Conservation (phyloP, 2,329 filamentous ascomycete species). For the Colletotrichum tanaceti region DNA sequence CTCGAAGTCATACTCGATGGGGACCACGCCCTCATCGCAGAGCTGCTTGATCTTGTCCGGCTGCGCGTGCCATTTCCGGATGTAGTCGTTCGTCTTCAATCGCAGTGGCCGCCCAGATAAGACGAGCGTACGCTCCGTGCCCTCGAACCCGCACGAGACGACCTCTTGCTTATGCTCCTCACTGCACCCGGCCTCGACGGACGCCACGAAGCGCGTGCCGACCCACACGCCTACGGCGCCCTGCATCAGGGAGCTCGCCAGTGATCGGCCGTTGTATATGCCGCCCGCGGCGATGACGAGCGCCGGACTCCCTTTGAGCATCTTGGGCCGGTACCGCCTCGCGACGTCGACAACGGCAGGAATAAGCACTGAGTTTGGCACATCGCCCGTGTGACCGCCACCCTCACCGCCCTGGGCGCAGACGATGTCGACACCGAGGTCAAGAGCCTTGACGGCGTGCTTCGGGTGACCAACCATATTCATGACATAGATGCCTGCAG, state of each 20-base stretch:
- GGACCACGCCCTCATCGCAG: constrained; percentile 81
- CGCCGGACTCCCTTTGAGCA: constrained; percentile 76
- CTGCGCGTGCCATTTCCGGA: constrained; percentile 81
- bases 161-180: constrained; percentile 87
- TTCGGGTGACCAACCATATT: constrained; percentile 97
- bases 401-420: constrained; percentile 95
- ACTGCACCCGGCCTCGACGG: constrained; percentile 82
- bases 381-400: constrained; percentile 90
- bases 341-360: constrained; percentile 90
- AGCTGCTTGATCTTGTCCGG: constrained; percentile 81
- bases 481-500: constrained; percentile 86
- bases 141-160: constrained; percentile 80
- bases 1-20: constrained; percentile 85
- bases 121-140: constrained; percentile 85
- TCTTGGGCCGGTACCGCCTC: constrained; percentile 73
- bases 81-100: constrained; percentile 85
- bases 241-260: constrained; percentile 87
- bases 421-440: constrained; percentile 88
- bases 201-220: constrained; percentile 90
- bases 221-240: constrained; percentile 94
- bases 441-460: constrained; percentile 89
- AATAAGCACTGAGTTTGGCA: constrained; percentile 86
- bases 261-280: constrained; percentile 81
- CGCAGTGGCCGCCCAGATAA: constrained; percentile 84
- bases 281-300: constrained; percentile 92